A percentile compares a stretch with the other conserved stretches of the same genome.
phyloP scores from a whole-genome alignment of 2,329 filamentous ascomycete species.

The Onygenales sp. region DNA sequence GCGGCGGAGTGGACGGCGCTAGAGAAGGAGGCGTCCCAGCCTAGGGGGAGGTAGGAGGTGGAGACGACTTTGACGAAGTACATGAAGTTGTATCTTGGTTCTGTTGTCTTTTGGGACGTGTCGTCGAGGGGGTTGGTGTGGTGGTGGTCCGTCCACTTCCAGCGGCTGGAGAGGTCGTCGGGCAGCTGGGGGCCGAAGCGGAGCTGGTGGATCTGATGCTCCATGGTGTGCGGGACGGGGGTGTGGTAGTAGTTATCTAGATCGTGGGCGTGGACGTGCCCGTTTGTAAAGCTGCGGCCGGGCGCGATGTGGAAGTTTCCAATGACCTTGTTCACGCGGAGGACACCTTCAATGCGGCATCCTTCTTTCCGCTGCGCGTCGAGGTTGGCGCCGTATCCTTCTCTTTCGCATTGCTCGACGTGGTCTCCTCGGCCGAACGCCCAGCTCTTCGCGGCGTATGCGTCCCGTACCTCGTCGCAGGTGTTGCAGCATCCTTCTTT shows the following conservation, averaged over 20 bases:
- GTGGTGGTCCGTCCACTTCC: conserved; percentile 82
- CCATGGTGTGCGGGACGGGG: conserved; percentile 71
- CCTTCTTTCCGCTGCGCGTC: conserved; percentile 84
- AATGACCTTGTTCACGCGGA: conserved; percentile 96
- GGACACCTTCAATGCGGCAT: conserved; percentile 82
- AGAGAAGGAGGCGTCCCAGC: conserved; percentile 60
- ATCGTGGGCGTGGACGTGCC: conserved; percentile 96
- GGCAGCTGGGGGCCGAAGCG: conserved; percentile 90
- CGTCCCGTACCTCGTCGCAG: conserved; percentile 91
- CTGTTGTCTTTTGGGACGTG: conserved; percentile 64
- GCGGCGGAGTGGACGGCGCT: conserved; percentile 27
- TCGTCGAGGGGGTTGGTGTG: conserved; percentile 76
- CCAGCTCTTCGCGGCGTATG: conserved; percentile 83
- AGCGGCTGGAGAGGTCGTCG: conserved; percentile 50
- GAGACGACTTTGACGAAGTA: conserved; percentile 99
- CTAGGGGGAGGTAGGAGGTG: conserved; percentile 86
- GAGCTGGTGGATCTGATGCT: conserved; percentile 77
- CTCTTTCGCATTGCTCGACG: conserved; percentile 89
- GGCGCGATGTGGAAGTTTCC: conserved; percentile 98
- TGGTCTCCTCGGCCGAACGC: conserved; percentile 86
- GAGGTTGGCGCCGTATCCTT: conserved; percentile 84
- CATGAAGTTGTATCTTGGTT: conserved; percentile 92
- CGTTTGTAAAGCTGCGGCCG: conserved; percentile 89
- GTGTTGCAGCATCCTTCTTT: conserved; percentile 95
- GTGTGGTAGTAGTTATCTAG: conserved; percentile 87